These are phyloP conservation scores for Tanacetum coccineum DNA, from an alignment of 129 eudicot genomes.

Conservation along the genomic window DNA sequence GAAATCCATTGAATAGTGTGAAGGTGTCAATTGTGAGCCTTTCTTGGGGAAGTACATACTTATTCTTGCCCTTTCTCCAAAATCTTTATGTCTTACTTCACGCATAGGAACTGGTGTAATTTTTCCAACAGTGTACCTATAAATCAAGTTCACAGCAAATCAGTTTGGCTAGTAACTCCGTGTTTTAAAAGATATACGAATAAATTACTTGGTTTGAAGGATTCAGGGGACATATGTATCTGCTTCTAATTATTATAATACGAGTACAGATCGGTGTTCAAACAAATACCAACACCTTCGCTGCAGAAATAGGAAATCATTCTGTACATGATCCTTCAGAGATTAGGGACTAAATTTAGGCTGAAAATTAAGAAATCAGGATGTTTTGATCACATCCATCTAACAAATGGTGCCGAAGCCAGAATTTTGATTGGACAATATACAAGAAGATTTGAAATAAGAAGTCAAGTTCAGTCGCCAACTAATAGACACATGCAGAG, in stretches of 20 bases:
- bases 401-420: neutral
- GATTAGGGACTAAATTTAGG: slow-evolving; percentile 8
- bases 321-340: slow-evolving; percentile 13
- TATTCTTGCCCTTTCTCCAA: slow-evolving; percentile 63
- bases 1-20: slow-evolving; percentile 80
- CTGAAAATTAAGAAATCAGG: slow-evolving; percentile 5
- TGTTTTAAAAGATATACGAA: neutral
- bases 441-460: neutral
- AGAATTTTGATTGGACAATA: neutral
- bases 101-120: slow-evolving; percentile 87
- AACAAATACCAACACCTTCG: neutral
- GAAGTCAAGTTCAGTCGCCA: neutral
- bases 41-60: slow-evolving; percentile 77
- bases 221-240: neutral
- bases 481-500: neutral
- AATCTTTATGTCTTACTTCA: slow-evolving; percentile 45
- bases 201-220: neutral
- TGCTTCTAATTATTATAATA: neutral
- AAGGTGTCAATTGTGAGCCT: slow-evolving; percentile 90
- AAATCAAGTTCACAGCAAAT: neutral
- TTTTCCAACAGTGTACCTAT: slow-evolving; percentile 87
- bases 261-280: neutral
- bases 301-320: slow-evolving; percentile 16
- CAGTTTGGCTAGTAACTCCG: neutral
- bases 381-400: neutral